These are phyloP conservation scores for Symbiotaphrina buchneri DNA, from an alignment of 495 filamentous ascomycete species.

Conservation along the genomic window DNA sequence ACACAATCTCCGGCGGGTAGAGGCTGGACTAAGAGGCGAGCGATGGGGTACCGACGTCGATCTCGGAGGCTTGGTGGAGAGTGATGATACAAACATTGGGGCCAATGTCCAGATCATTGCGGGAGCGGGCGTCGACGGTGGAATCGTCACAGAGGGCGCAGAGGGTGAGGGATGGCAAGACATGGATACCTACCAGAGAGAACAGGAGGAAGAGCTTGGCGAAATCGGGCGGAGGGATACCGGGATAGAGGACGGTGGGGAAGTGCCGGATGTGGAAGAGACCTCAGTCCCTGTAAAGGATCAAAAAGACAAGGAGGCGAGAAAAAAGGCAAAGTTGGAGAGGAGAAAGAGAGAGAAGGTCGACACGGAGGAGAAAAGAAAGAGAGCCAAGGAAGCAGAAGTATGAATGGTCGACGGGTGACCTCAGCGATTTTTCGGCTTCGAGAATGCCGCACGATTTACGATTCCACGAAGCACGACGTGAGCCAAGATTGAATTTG, in stretches of 20 bases:
- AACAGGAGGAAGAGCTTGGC: slow-evolving; percentile 4
- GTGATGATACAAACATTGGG: slow-evolving; percentile 2
- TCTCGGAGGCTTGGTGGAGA: no score
- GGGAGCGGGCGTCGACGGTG: not conserved
- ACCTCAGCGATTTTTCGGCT: not conserved
- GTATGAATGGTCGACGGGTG: slow-evolving; percentile 4
- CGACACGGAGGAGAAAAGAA: slow-evolving; percentile 3
- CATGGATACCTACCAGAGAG: slow-evolving; percentile 6
- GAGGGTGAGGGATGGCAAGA: slow-evolving; percentile 5
- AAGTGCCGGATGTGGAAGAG: slow-evolving; percentile 10
- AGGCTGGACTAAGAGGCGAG: slow-evolving; percentile 39
- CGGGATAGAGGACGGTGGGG: slow-evolving; percentile 4
- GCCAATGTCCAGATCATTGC: not conserved
- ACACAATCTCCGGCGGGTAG: slow-evolving; percentile 41
- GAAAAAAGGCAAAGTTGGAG: slow-evolving; percentile 17
- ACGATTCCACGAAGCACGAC: no score
- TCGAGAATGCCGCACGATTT: not conserved
- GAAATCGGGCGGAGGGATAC: slow-evolving; percentile 5
- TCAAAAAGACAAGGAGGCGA: slow-evolving; percentile 13
- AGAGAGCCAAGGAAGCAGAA: slow-evolving; percentile 11
- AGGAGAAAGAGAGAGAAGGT: slow-evolving; percentile 7
- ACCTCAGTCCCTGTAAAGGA: slow-evolving; percentile 2
- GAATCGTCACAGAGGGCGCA: slow-evolving; percentile 1
- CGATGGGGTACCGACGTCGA: slow-evolving; percentile 25
- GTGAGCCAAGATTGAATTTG: no score